These are phyloP conservation scores for Ilyonectria robusta DNA, from an alignment of 2,329 filamentous ascomycete species.

Conservation along the genomic window DNA sequence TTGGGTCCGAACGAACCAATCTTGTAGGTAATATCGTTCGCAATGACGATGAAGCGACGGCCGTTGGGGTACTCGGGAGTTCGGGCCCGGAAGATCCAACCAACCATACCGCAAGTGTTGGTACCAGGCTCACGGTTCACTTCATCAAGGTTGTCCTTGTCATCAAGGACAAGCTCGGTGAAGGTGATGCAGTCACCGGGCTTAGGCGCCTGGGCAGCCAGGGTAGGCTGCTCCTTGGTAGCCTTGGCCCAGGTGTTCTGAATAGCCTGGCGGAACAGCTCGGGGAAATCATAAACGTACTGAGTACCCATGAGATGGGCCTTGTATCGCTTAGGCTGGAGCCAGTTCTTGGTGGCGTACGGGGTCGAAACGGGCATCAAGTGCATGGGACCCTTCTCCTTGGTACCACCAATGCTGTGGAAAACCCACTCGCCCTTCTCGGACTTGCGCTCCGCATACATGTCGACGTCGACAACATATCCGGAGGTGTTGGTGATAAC, in stretches of 20 bases:
- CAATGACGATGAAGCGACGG: conserved; percentile 93
- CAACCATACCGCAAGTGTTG: conserved; percentile 98
- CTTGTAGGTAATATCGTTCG: conserved; percentile 99
- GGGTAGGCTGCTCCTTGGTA: conserved; percentile 78
- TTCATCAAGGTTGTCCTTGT: conserved; percentile 91
- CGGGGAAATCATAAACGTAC: conserved; percentile 99
- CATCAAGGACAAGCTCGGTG: conserved; percentile 94
- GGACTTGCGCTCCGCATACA: conserved; percentile 97
- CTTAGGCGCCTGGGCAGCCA: conserved; percentile 86
- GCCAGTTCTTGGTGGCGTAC: conserved; percentile 97
- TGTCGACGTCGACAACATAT: conserved; percentile 96
- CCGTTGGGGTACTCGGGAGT: conserved; percentile 96
- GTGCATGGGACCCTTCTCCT: conserved; percentile 96
- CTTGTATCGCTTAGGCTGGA: conserved; percentile 99
- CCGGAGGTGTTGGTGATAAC: conserved; percentile 99
- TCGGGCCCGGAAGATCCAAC: conserved; percentile 94
- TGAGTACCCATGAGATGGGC: conserved; percentile 99
- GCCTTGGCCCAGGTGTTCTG: conserved; percentile 93
- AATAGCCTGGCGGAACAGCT: conserved; percentile 97
- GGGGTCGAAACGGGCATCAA: conserved; percentile 90
- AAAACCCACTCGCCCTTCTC: conserved; percentile 99
- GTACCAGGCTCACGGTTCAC: conserved; percentile 95
- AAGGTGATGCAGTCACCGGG: conserved; percentile 94
- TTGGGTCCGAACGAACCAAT: conserved; percentile 97
- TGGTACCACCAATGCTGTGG: conserved; percentile 96